phyloP scores from a whole-genome alignment of 192 early-diverging fungal genomes.

The Umbelopsis sp. region DNA sequence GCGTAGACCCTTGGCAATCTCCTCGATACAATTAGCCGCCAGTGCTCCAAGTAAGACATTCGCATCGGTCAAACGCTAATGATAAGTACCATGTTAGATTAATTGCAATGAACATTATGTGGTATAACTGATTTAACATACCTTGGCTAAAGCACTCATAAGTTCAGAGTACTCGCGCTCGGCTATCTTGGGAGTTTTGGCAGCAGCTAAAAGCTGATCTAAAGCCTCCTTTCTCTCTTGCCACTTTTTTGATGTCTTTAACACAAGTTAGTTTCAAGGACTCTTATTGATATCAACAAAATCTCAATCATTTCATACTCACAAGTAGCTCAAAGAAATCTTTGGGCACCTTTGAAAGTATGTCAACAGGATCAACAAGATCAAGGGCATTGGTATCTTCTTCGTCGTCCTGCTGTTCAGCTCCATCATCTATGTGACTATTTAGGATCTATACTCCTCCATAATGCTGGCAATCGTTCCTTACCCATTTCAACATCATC shows the following conservation, averaged over 20 bases:
- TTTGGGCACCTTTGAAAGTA: conserved; percentile 83
- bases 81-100: conserved; percentile 12
- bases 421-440: conserved; percentile 35
- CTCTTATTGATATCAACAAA: not conserved
- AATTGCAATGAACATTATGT: conserved; percentile 2
- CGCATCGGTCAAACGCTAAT: conserved; percentile 75
- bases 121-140: conserved; percentile 25
- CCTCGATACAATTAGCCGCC: conserved; percentile 82
- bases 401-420: conserved; percentile 54
- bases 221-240: conserved; percentile 94
- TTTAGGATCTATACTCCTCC: not conserved
- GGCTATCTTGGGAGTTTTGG: conserved; percentile 74
- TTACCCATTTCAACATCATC: conserved; percentile 32
- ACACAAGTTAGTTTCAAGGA: not conserved
- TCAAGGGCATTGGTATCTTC: conserved; percentile 78
- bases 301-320: not conserved
- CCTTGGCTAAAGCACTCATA: conserved; percentile 81
- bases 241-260: conserved; percentile 84
- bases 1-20: conserved; percentile 79
- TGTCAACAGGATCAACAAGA: conserved; percentile 86
- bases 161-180: conserved; percentile 84
- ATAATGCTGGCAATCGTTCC: not conserved
- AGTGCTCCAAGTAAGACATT: conserved; percentile 86
- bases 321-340: conserved; percentile 80
- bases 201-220: conserved; percentile 70